Percentiles rank a stretch among this genome's conserved stretches.
phyloP scores from a whole-genome alignment of 2,329 filamentous ascomycete genomes.

The Claviceps spartinae region DNA sequence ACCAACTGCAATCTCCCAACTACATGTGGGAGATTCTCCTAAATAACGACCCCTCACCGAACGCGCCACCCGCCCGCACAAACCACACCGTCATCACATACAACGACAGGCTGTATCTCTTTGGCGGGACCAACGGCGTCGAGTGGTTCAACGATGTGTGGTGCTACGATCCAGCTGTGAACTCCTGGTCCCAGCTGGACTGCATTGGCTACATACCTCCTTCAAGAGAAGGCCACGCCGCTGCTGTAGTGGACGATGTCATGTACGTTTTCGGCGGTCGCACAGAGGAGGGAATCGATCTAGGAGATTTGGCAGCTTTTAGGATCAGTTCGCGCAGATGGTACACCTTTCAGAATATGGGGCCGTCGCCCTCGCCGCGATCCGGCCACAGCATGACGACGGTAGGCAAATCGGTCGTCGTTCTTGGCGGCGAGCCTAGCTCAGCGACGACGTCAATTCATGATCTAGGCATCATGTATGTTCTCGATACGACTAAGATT shows the following conservation, averaged over 20 bases:
- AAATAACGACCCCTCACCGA: conserved; percentile 38
- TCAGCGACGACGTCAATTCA: conserved; percentile 67
- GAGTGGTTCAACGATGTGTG: conserved; percentile 99
- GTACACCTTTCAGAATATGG: conserved; percentile 99
- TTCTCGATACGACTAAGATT: conserved; percentile 91
- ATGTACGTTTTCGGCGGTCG: conserved; percentile 99
- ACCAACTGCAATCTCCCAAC: conserved; percentile 77
- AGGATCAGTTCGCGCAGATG: conserved; percentile 67
- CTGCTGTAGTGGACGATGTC: conserved; percentile 85
- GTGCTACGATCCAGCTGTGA: conserved; percentile 77
- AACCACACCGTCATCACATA: conserved; percentile 89
- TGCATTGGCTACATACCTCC: conserved; percentile 97
- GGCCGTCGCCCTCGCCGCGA: conserved; percentile 79
- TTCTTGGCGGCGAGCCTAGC: conserved; percentile 88
- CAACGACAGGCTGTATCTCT: conserved; percentile 91
- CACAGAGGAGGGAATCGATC: conserved; percentile 81
- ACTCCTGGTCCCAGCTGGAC: conserved; percentile 77
- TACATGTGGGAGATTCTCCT: conserved; percentile 95
- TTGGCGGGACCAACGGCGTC: conserved; percentile 89
- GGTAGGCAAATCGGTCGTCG: conserved; percentile 81
- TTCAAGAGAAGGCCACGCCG: conserved; percentile 85
- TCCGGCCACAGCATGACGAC: conserved; percentile 98
- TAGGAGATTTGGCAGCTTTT: conserved; percentile 82
- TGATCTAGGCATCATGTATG: conserved; percentile 79
- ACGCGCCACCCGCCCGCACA: conserved; percentile 73